Evolutionary conservation across 352 stramenopile species (phyloP), one percentile per base, ranked within the genome.

Genomic region (Saprolegnia parasitica): DNA sequence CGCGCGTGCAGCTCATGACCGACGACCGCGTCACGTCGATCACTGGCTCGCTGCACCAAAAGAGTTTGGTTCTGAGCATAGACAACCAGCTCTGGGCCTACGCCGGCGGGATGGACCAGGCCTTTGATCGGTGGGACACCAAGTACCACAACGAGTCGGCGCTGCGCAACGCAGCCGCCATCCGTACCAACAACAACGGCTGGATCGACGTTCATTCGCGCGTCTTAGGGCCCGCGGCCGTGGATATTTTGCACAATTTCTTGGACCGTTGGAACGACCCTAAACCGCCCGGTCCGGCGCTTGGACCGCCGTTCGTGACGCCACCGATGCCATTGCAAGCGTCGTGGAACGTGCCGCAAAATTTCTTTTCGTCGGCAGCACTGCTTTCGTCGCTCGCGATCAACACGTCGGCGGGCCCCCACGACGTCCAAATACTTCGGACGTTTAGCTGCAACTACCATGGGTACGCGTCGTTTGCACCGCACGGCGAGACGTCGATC

Each of bases 241-340:
- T 68, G 39, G 85, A 93, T 57, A 80, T 90, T n/a, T 80, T 83
- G 1, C 70, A 76, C 39, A 90, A 81, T 54, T 93, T 90, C 54
- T 65, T 83, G 2, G 71, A 83, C 39, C 79, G 85, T 9, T 93
- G 85, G 85, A 89, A 65, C 61, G 45, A 88, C 71, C 73, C 77
- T 2, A 21, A 68, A 75, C 0, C 72, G 73, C 0, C 60, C 56
- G 15, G 71, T 79, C n/a, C 50, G 76, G 42, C 23, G 71, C 3
- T 21, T 57, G 32, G 29, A 55, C 5, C 24, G 54, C 21, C 64
- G 76, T 20, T 20, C 55, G 40, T 32, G 32, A 39, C 52, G 8
- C 52, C 52, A 16, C 32, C 52, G 8, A 16, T 58, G 52, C 32
- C 52, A 58, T 39, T 58, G 32, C 8, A 58, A 16, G 23, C 52